Conservation (phyloP, 106 monocot species). For the Acanthochlamys bracteata region DNA sequence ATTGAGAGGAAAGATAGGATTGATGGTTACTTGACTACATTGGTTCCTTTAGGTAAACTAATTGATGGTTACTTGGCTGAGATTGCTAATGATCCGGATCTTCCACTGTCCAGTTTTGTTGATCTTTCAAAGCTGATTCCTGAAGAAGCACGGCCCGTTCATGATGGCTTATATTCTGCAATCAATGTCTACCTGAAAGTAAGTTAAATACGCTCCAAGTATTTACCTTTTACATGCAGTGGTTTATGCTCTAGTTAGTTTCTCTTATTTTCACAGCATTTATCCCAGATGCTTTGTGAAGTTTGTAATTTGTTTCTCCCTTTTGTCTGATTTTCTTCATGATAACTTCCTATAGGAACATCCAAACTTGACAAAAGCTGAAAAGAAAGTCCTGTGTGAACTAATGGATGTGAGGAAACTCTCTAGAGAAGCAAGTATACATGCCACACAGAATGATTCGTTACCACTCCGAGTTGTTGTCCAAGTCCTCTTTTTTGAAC, state of each 20-base stretch:
- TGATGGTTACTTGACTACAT: conserved; percentile 10
- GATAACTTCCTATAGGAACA: conserved; percentile 37
- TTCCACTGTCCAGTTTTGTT: conserved; percentile 50
- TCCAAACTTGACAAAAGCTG: conserved; percentile 42
- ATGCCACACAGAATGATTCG: conserved; percentile 63
- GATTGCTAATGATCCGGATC: conserved; percentile 53
- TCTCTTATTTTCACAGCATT: too few relatives aligned
- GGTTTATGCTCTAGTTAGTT: not conserved
- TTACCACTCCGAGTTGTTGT: conserved; percentile 68
- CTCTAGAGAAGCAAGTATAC: conserved; percentile 50
- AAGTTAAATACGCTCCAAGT: not conserved
- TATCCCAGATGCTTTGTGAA: too few relatives aligned
- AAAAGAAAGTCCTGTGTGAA: conserved; percentile 54
- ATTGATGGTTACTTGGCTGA: conserved; percentile 72
- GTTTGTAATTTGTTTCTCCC: too few relatives aligned
- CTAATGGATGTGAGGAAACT: conserved; percentile 68
- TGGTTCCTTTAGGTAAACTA: conserved; percentile 48
- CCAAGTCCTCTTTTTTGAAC: conserved; percentile 83
- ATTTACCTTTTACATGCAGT: too few relatives aligned
- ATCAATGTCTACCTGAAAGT: conserved; percentile 76
- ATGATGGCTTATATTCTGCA: conserved; percentile 77
- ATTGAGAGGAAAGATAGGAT: conserved; percentile 14
- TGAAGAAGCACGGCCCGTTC: conserved; percentile 31
- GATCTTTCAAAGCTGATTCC: conserved; percentile 45
- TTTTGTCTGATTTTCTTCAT: not conserved